These are phyloP conservation scores for Metarhizium humberi DNA, from an alignment of 2,329 filamentous ascomycete species.

Conservation along the genomic window DNA sequence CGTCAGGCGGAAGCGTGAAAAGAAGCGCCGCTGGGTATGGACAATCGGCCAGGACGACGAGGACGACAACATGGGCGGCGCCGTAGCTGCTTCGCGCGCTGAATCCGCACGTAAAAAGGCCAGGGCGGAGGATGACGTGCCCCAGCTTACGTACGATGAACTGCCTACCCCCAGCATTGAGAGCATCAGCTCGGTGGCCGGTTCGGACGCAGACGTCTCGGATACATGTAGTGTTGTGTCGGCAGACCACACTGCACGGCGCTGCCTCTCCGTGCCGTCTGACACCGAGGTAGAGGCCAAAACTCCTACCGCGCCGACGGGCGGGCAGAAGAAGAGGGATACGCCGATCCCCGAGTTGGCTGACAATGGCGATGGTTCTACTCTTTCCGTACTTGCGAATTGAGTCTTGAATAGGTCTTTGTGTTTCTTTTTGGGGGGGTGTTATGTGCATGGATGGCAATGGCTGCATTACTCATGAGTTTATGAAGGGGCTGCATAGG, in stretches of 20 bases:
- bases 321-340: constrained; percentile 9
- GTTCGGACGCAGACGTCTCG: constrained; percentile 40
- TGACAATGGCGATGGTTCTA: constrained; percentile 3
- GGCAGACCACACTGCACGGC: constrained; percentile 22
- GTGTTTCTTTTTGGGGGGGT: background rate
- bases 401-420: background rate
- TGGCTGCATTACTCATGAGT: background rate
- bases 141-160: constrained; percentile 15
- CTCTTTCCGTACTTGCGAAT: background rate
- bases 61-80: constrained; percentile 31
- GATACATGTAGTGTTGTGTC: constrained; percentile 32
- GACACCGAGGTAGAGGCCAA: constrained; percentile 27
- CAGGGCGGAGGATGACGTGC: background rate
- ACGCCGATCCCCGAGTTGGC: constrained; percentile 16
- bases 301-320: constrained; percentile 27
- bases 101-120: constrained; percentile 12
- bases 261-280: background rate
- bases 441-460: background rate
- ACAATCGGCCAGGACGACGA: constrained; percentile 49
- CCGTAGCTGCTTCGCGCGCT: constrained; percentile 29
- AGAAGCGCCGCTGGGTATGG: constrained; percentile 57
- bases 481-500: background rate
- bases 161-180: constrained; percentile 33
- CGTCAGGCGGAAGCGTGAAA: constrained; percentile 48
- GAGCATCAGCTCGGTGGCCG: constrained; percentile 20